A percentile compares a stretch with the other conserved stretches of the same genome.
These are phyloP conservation scores for Fusarium avenaceum DNA, from an alignment of 2,329 filamentous ascomycete genomes.

Conservation along the genomic window DNA sequence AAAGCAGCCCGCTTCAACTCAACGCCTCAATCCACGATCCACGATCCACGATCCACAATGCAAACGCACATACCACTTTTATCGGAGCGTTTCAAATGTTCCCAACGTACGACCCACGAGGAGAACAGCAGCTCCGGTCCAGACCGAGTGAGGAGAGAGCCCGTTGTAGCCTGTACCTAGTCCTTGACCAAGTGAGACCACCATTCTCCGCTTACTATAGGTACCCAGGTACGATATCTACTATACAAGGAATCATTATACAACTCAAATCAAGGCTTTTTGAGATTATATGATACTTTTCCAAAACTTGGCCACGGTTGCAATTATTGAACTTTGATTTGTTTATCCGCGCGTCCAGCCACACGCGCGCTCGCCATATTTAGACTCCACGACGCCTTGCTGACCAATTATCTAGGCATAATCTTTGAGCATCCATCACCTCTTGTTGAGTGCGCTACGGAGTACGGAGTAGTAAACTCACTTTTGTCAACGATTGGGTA, in stretches of 20 bases:
- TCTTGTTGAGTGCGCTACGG: constrained; percentile 27
- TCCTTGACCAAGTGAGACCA: constrained; percentile 13
- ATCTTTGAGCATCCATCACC: neutral
- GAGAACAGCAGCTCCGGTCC: constrained; percentile 31
- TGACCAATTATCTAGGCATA: neutral
- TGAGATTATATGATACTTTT: constrained; percentile 17
- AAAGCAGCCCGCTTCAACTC: constrained; percentile 6
- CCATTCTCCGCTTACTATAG: constrained; percentile 18
- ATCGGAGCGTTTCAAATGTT: constrained; percentile 33
- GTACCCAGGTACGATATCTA: constrained; percentile 9
- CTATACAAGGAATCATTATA: constrained; percentile 7
- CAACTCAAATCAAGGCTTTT: constrained; percentile 29
- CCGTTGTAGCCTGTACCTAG: neutral
- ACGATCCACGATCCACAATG: neutral
- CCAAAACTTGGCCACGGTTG: constrained; percentile 29
- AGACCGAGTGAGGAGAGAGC: constrained; percentile 2
- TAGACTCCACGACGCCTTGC: constrained; percentile 5
- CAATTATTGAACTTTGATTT: constrained; percentile 34
- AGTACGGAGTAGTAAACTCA: constrained; percentile 7
- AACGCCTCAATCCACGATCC: neutral
- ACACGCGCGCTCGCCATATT: constrained; percentile 22
- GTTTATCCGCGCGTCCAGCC: constrained; percentile 35
- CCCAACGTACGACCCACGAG: constrained; percentile 34
- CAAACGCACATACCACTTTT: constrained; percentile 28
- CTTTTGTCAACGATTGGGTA: constrained; percentile 6